Base-by-base conservation (phyloP, 495 filamentous ascomycete species). In the Sabuloglossum arenarium region DNA sequence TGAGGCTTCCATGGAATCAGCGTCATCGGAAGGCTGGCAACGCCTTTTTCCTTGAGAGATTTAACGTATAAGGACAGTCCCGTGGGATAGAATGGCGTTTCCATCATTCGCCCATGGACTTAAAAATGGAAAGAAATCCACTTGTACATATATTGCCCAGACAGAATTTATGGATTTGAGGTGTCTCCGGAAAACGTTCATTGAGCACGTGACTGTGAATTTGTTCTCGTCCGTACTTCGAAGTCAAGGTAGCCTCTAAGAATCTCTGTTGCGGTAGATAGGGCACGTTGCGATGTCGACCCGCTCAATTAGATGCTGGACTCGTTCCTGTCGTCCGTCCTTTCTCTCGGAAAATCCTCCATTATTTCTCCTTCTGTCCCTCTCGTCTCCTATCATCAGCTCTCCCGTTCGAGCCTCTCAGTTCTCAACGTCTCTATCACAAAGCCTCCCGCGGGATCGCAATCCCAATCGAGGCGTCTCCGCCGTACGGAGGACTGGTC, bases 381-480 rank as follows among this genome's bases (percentile, higher is more conserved):
- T 50, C 51, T 23, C 0, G 31, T 25, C 29, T 53, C 9, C 25
- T 51, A 49, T 25, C 6, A 23, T 1, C 9, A 19, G 37, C 19
- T 31, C 6, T 16, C 16, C 24, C 23, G 39, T 58, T 31, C 58
- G 30, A 14, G 5, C n/a, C 6, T 9, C 37, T 11, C 5, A 30
- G 3, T 74, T 70, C 61, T 68, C 70, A 25, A 69, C 68, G 21
- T 63, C 68, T 19, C 47, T 60, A 19, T 49, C 45, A n/a, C 53
- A 53, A 45, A 59, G 54, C 50, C 60, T 63, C 53, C 59, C 56
- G 14, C 68, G 74, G 56, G 83, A 88, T 65, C 71, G 73, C 62
- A 87, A 77, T 65, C 75, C 73, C 55, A 64, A 78, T 43, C 87
- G 91, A 51, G 91, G 88, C 5, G 78, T 96, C 42, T 90, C 85